Evolutionary conservation across 139 green algal species (phyloP).

Genomic region (Chlamydomonas incerta): DNA sequence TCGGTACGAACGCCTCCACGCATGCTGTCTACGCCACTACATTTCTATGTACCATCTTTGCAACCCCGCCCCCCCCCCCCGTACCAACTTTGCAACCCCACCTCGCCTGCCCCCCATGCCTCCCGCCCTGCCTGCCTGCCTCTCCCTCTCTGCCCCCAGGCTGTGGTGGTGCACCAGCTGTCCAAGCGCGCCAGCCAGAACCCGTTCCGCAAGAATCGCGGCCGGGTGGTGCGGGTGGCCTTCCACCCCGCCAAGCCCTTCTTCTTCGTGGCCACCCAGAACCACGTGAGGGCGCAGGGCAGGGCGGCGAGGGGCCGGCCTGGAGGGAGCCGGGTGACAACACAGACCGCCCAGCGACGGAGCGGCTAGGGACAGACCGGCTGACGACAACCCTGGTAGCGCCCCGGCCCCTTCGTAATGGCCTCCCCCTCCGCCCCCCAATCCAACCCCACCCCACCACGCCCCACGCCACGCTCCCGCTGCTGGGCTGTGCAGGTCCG

Average conservation of each 20-base stretch:
- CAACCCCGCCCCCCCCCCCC: no score
- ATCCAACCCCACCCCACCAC: no score
- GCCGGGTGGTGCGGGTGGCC: slow-evolving; percentile 78
- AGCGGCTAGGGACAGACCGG: neutral
- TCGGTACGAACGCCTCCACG: no score
- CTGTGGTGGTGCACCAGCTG: slow-evolving; percentile 97
- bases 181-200: slow-evolving; percentile 84
- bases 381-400: neutral
- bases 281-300: slow-evolving; percentile 71
- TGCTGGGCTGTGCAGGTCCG: no score
- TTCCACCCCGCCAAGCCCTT: slow-evolving; percentile 97
- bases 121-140: neutral
- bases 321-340: neutral
- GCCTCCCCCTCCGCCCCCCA: neutral
- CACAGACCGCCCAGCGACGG: neutral
- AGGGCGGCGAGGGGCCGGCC: neutral
- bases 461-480: neutral
- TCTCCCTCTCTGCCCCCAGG: slow-evolving; percentile 51
- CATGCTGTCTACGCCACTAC: no score
- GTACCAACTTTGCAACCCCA: no score
- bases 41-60: no score
- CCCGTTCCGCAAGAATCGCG: slow-evolving; percentile 94
- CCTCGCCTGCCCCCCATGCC: no score
- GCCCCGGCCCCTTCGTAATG: neutral
- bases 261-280: slow-evolving; percentile 95